Conservation (phyloP, 805 yeast species). For the Sugiyamaella lignohabitans region DNA sequence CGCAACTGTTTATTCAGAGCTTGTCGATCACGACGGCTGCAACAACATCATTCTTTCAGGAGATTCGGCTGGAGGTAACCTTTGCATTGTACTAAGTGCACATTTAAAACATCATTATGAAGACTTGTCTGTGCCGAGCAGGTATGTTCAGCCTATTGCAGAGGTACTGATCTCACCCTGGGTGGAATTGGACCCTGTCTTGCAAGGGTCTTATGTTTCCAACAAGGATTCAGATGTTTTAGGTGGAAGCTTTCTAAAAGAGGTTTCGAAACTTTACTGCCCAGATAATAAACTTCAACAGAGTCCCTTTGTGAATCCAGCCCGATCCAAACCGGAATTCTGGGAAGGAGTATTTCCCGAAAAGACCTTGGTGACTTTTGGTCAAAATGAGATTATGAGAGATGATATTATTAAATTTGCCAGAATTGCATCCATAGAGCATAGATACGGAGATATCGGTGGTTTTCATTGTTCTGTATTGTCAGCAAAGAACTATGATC, state of each 20-base stretch:
- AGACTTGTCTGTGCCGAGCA: neutral
- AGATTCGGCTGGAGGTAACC: conserved; percentile 14
- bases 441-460: too few species aligned
- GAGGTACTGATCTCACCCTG: conserved; percentile 9
- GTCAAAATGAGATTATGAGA: conserved; percentile 2
- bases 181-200: conserved; percentile 7
- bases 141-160: neutral
- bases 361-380: conserved; percentile 5
- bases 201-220: conserved; percentile 8
- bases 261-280: conserved; percentile 6
- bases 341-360: conserved; percentile 9
- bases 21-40: conserved; percentile 5
- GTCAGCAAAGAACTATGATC: too few species aligned
- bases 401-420: conserved; percentile 6
- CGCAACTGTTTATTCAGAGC: conserved; percentile 1
- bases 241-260: neutral
- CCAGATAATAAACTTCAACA: conserved; percentile 2
- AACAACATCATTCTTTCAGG: conserved; percentile 8
- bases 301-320: conserved; percentile 5
- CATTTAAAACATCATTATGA: conserved; percentile 5
- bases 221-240: conserved; percentile 5
- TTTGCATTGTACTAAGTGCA: conserved; percentile 6
- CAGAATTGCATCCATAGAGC: too few species aligned
- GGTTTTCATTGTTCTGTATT: too few species aligned
- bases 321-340: conserved; percentile 1